Base-by-base conservation (phyloP, 164 flowering plant species). In the Umbellularia californica region DNA sequence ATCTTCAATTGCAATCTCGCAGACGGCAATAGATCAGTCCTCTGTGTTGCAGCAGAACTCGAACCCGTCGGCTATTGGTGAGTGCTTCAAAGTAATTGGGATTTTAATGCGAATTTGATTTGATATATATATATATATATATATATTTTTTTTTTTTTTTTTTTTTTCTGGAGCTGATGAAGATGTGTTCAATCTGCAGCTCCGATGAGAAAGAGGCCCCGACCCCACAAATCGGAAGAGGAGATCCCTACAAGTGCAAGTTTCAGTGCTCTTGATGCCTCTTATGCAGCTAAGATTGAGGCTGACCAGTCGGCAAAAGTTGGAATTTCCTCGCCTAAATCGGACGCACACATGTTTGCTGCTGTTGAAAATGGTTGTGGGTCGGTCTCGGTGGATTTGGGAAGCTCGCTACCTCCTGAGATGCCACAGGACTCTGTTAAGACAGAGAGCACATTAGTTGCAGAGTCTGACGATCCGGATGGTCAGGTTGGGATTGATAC, bases 131-230 rank as follows among this genome's bases (percentile, higher is more conserved):
- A n/a, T n/a, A n/a, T n/a, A n/a, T n/a, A n/a, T n/a, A n/a, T n/a
- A n/a, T n/a, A n/a, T n/a, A n/a, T n/a, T n/a, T n/a, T n/a, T n/a
- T n/a, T n/a, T n/a, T n/a, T n/a, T n/a, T n/a, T n/a, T n/a, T 51
- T 33, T 70, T 12, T 4, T 52, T 47, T 13, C 24, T 30, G 35
- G 35, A 41, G 11, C 47, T 41, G 47, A 41, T 9, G 47, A 41
- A 41, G 47, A 41, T 41, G 47, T 5, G 2, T 9, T 52, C 67
- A n/a, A 63, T 78, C 52, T 81, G 81, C 86, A 91, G 97, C 93
- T 23, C 97, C 98, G 3, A 94, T 91, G 90, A 89, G 98, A 83
- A 96, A 92, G 72, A 86, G 82, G 74, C 97, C 98, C 7, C 80
- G 98, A 19, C 92, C 88, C 1, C 88, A 84, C 63, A 84, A 83